These are phyloP conservation scores for Jamesozyma lodderae DNA, from an alignment of 805 yeast genomes.

Conservation along the genomic window DNA sequence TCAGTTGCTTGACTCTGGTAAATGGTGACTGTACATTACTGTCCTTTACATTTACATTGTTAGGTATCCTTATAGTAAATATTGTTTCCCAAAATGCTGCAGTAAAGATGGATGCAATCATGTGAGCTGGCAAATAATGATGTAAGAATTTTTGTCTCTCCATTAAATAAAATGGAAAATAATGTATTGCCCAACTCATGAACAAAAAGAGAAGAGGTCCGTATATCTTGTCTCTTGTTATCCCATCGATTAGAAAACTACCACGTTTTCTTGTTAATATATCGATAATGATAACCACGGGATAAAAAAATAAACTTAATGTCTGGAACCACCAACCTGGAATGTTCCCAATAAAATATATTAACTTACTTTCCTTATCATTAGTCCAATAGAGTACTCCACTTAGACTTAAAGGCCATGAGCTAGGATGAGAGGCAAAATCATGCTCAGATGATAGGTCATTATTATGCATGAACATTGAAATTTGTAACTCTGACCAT, in stretches of 20 bases:
- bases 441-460: slow-evolving; percentile 83
- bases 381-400: slow-evolving; percentile 98
- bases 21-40: too few relatives aligned
- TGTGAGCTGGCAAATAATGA: slow-evolving; percentile 92
- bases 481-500: slow-evolving; percentile 80
- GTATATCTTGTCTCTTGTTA: slow-evolving; percentile 62
- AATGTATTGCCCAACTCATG: slow-evolving; percentile 82
- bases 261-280: slow-evolving; percentile 70
- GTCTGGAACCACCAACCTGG: slow-evolving; percentile 86
- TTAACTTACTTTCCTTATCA: slow-evolving; percentile 54
- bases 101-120: slow-evolving; percentile 72
- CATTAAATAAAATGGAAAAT: slow-evolving; percentile 86
- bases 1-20: too few relatives aligned
- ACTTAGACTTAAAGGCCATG: slow-evolving; percentile 82
- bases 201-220: slow-evolving; percentile 78
- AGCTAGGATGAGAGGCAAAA: slow-evolving; percentile 81
- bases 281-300: slow-evolving; percentile 60
- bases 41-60: too few relatives aligned
- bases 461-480: slow-evolving; percentile 91
- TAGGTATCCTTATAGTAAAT: too few relatives aligned
- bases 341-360: slow-evolving; percentile 83
- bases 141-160: slow-evolving; percentile 86
- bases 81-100: slow-evolving; percentile 77
- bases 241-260: slow-evolving; percentile 42
- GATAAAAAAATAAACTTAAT: slow-evolving; percentile 50